A percentile compares a stretch with the other conserved stretches of the same genome.
Evolutionary conservation across 2,329 filamentous ascomycete genomes (phyloP).

Genomic region (Exophiala bonariae): DNA sequence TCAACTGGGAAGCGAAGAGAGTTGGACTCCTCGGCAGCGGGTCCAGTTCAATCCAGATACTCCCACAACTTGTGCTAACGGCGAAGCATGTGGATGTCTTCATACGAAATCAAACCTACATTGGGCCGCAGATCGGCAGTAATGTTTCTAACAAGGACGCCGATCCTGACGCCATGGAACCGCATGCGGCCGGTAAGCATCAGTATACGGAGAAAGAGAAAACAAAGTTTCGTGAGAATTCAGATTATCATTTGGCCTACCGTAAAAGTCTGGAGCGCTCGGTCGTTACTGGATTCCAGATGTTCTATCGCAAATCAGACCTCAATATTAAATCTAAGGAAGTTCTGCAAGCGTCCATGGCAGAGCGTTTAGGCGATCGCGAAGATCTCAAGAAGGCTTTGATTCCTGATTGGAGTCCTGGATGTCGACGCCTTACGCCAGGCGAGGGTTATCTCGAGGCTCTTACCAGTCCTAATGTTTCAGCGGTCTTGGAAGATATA

Average conservation of each 20-base stretch:
- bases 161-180: constrained; percentile 8
- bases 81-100: constrained; percentile 30
- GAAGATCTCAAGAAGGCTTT: constrained; percentile 24
- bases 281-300: constrained; percentile 44
- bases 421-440: constrained; percentile 27
- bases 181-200: constrained; percentile 12
- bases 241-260: constrained; percentile 16
- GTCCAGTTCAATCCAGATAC: constrained; percentile 26
- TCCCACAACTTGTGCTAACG: constrained; percentile 33
- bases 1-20: constrained; percentile 11
- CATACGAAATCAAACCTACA: constrained; percentile 28
- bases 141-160: constrained; percentile 11
- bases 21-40: constrained; percentile 27
- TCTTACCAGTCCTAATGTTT: constrained; percentile 26
- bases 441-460: constrained; percentile 34
- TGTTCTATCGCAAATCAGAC: constrained; percentile 44
- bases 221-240: constrained; percentile 16
- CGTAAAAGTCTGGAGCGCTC: constrained; percentile 24
- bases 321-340: constrained; percentile 35
- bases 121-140: constrained; percentile 20
- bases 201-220: constrained; percentile 24
- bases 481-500: constrained; percentile 15
- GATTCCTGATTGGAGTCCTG: constrained; percentile 26
- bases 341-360: constrained; percentile 25
- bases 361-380: constrained; percentile 19